These are phyloP conservation scores for Chlorencoelia australis DNA, from an alignment of 2,329 filamentous ascomycete species.

Conservation along the genomic window DNA sequence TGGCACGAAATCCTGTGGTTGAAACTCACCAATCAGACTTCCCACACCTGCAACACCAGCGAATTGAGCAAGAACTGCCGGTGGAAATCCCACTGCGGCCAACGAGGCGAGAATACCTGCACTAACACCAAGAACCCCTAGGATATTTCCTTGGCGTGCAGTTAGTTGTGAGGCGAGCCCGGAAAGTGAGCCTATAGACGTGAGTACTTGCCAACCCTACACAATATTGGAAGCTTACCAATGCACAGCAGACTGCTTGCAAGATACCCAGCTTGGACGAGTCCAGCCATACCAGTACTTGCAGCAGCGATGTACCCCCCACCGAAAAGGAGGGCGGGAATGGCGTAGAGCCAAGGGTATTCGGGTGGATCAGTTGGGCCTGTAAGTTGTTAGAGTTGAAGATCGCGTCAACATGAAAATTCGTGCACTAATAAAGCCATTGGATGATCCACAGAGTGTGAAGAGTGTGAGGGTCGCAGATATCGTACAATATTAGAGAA, in stretches of 20 bases:
- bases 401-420: too few relatives aligned
- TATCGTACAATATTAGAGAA: not conserved
- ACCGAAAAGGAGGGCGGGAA: conserved; percentile 68
- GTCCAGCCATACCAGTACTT: conserved; percentile 69
- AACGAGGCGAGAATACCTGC: conserved; percentile 77
- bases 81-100: conserved; percentile 68
- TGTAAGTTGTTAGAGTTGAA: conserved; percentile 17
- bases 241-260: conserved; percentile 80
- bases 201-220: not conserved
- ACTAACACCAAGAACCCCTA: conserved; percentile 77
- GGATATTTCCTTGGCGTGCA: conserved; percentile 73
- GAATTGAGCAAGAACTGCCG: conserved; percentile 72
- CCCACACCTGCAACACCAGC: conserved; percentile 65
- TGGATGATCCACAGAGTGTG: too few relatives aligned
- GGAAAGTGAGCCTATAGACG: conserved; percentile 51
- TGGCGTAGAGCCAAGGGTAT: conserved; percentile 77
- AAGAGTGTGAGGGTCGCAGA: too few relatives aligned
- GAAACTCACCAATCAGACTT: conserved; percentile 43
- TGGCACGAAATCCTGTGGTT: not conserved
- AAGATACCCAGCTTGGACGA: conserved; percentile 81
- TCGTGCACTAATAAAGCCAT: too few relatives aligned
- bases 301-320: conserved; percentile 74
- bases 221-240: conserved; percentile 18
- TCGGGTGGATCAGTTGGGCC: conserved; percentile 77
- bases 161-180: conserved; percentile 74